Percentiles rank a stretch among this genome's conserved stretches.
Conservation (phyloP, 2,329 filamentous ascomycete species). For the Fusarium tjaetaba region DNA sequence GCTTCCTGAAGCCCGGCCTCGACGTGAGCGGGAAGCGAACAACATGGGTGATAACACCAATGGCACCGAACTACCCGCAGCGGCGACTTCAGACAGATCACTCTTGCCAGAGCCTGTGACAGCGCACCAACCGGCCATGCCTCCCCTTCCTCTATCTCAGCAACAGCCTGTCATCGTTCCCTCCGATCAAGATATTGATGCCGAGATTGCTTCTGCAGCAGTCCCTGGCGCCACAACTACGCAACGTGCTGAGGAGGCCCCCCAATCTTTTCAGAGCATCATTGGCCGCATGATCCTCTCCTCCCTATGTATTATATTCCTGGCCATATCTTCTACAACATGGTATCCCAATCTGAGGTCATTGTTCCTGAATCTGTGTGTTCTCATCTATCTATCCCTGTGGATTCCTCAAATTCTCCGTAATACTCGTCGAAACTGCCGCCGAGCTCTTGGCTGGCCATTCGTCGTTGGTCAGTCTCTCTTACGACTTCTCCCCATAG, state of each 20-base stretch:
- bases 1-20: constrained; percentile 62
- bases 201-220: constrained; percentile 63
- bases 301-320: constrained; percentile 65
- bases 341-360: constrained; percentile 67
- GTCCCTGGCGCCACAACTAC: constrained; percentile 44
- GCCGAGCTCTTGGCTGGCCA: constrained; percentile 88
- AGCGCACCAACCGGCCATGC: constrained; percentile 39
- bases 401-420: constrained; percentile 94
- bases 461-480: constrained; percentile 87
- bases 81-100: constrained; percentile 41
- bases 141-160: constrained; percentile 27
- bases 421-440: constrained; percentile 90
- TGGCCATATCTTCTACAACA: constrained; percentile 67
- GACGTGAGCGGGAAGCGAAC: constrained; percentile 50
- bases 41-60: constrained; percentile 30
- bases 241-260: constrained; percentile 43
- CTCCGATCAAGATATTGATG: constrained; percentile 71
- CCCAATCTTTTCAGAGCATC: constrained; percentile 63
- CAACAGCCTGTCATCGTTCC: constrained; percentile 66
- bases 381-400: constrained; percentile 84
- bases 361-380: constrained; percentile 70
- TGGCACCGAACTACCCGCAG: constrained; percentile 32
- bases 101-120: constrained; percentile 56
- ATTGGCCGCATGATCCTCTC: constrained; percentile 67
- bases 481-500: constrained; percentile 80